These are phyloP conservation scores for Elasticomyces elasticus DNA, from an alignment of 495 filamentous ascomycete species.

Conservation along the genomic window DNA sequence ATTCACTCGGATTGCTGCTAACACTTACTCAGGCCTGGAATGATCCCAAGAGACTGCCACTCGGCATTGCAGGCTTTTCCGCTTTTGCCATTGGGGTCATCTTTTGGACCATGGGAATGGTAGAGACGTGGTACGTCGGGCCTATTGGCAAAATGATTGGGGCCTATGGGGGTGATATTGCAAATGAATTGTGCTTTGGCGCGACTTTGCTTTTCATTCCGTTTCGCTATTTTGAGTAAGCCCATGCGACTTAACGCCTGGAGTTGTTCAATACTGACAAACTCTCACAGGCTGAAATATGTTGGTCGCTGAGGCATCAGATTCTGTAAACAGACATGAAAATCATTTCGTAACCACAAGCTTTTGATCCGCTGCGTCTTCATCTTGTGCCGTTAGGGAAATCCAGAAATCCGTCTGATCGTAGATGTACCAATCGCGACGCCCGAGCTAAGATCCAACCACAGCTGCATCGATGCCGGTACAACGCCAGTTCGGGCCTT, in stretches of 20 bases:
- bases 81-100: slow-evolving; percentile 39
- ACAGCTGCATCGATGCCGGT: no score
- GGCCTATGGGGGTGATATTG: slow-evolving; percentile 42
- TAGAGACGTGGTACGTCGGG: slow-evolving; percentile 22
- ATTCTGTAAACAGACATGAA: background rate
- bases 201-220: slow-evolving; percentile 35
- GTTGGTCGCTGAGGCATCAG: slow-evolving; percentile 13
- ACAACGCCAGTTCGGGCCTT: no score
- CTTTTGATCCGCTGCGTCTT: no score
- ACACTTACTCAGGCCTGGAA: slow-evolving; percentile 33
- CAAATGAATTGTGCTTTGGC: slow-evolving; percentile 44
- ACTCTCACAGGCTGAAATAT: slow-evolving; percentile 14
- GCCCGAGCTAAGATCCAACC: no score
- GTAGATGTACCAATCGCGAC: no score
- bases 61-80: slow-evolving; percentile 39
- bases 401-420: no score
- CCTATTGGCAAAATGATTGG: slow-evolving; percentile 16
- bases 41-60: slow-evolving; percentile 35
- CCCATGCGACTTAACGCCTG: background rate
- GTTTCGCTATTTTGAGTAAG: slow-evolving; percentile 33
- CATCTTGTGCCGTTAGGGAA: no score
- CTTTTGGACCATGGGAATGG: slow-evolving; percentile 43
- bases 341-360: no score
- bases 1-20: background rate
- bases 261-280: background rate